A percentile compares a stretch with the other conserved stretches of the same genome.
phyloP scores from a whole-genome alignment of 2,329 filamentous ascomycete species.

The Huntiella omanensis region DNA sequence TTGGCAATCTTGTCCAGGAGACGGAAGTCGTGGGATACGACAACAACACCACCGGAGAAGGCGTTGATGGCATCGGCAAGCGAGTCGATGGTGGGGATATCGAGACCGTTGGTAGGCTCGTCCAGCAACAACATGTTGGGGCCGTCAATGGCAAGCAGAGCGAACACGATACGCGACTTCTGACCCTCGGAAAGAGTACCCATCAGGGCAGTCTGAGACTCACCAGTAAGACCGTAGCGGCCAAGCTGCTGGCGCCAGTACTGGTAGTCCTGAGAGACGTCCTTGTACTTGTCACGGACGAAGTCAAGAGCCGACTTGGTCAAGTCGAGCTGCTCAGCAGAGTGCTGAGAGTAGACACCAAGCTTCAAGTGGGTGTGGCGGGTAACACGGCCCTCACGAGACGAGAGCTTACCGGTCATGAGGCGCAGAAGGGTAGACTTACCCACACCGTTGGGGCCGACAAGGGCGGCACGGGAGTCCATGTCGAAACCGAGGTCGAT shows the following conservation, averaged over 20 bases:
- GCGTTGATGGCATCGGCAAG: slow-evolving; percentile 95
- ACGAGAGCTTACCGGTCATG: slow-evolving; percentile 88
- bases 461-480: slow-evolving; percentile 92
- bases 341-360: slow-evolving; percentile 96
- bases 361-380: slow-evolving; percentile 98
- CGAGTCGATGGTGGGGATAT: slow-evolving; percentile 96
- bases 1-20: slow-evolving; percentile 98
- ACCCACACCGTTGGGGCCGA: slow-evolving; percentile 96
- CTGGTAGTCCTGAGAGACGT: slow-evolving; percentile 91
- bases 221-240: slow-evolving; percentile 79
- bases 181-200: slow-evolving; percentile 95
- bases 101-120: slow-evolving; percentile 97
- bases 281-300: slow-evolving; percentile 81
- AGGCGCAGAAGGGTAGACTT: slow-evolving; percentile 92
- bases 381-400: slow-evolving; percentile 63
- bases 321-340: slow-evolving; percentile 90
- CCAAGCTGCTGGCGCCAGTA: slow-evolving; percentile 98
- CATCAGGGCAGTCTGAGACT: slow-evolving; percentile 91
- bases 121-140: slow-evolving; percentile 97
- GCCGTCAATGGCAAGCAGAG: slow-evolving; percentile 78
- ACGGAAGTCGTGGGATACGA: slow-evolving; percentile 97
- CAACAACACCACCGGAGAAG: slow-evolving; percentile 88
- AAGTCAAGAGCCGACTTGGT: slow-evolving; percentile 97
- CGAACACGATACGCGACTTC: slow-evolving; percentile 96
- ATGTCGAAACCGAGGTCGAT: slow-evolving; percentile 98